Base-by-base conservation (phyloP, 768 basidiomycete genomes). In the Amylocystis lapponica region DNA sequence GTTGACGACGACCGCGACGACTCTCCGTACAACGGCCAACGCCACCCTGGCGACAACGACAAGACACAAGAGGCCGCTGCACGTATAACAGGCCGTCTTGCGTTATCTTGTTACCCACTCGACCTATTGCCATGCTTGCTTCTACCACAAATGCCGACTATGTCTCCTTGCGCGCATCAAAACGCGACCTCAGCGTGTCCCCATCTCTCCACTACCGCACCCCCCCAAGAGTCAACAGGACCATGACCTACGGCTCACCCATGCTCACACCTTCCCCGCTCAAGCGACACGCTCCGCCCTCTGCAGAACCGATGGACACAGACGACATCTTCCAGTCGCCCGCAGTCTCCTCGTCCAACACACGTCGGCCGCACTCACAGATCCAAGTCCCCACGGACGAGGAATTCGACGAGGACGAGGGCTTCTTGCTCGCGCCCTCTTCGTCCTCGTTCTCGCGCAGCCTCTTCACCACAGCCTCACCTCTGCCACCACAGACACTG, bases 221-320 rank as follows among this genome's bases (percentile, higher is more conserved):
- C 1, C 67, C 68, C n/a, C 64, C 64, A 3, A 56, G 59, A 29
- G 45, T 61, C 34, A 42, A 54, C 30, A 52, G 58, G 19, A 29
- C 51, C 14, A 48, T 64, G 26, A 63, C 70, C 31, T 74, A 68
- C 52, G 74, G 75, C 53, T 73, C 76, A 25, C 75, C 79, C 34
- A 76, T 82, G 75, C 69, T 78, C 36, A 77, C 80, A 1, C 79
- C 83, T 17, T 84, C 83, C 5, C 81, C 81, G 10, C 69, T 79
- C 47, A 68, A 75, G 40, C 69, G 69, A 49, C 65, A 64, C 65
- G 13, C 63, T 70, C 40, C 72, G 71, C 52, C 50, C n/a, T 36
- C 59, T 67, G 5, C 57, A 53, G 46, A 43, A 47, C 48, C 50
- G 45, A 43, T 50, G 61, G 71, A 74, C 51, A 50, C 60, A 41